Base-by-base conservation (phyloP, 805 yeast genomes). In the Suhomyces xylopsoci region DNA sequence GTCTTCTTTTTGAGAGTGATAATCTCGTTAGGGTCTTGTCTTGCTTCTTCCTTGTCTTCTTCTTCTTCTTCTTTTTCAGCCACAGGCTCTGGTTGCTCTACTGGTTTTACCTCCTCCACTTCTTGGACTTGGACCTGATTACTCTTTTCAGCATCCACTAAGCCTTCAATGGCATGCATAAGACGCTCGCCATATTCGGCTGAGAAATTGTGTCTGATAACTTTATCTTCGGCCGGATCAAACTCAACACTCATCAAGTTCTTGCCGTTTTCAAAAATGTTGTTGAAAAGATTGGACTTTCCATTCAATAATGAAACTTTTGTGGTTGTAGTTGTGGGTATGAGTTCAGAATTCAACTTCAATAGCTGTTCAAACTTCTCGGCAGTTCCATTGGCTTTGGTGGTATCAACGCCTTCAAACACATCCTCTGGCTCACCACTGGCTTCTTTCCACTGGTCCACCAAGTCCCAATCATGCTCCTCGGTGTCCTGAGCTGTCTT, bases 391-490 rank as follows among this genome's bases (percentile, higher is more conserved):
- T 17, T 25, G n/a, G 38, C 58, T 36, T 66, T 64, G 17, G 59
- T 61, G 17, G 10, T 25, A 53, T 62, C 62, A 10, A 62, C 36
- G 40, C 48, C 46, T 43, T 51, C 51, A n/a, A 47, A 51, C 5
- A 42, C 30, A 36, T 34, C 38, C 19, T 58, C 57, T 7, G 50
- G 50, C 19, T 50, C 48, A n/a, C 19, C 22, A 5, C 17, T 26
- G 24, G 46, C 43, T 15, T 28, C 50, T 52, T 48, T 51, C 56
- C 65, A 66, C 26, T 70, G 62, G 45, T 71, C 74, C 43, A 71
- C 66, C 46, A 73, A 56, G 15, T 66, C 64, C 63, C 72, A 60
- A 56, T 78, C 81, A 50, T 73, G 69, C 26, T 63, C 67, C 22
- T 61, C 73, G 17, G 72, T 59, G 26, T 64, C 58, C 12, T 62